Percentiles rank a stretch among this genome's conserved stretches.
These are phyloP conservation scores for Neocallimastix lanati DNA, from an alignment of 192 early-diverging fungal genomes.

Conservation along the genomic window DNA sequence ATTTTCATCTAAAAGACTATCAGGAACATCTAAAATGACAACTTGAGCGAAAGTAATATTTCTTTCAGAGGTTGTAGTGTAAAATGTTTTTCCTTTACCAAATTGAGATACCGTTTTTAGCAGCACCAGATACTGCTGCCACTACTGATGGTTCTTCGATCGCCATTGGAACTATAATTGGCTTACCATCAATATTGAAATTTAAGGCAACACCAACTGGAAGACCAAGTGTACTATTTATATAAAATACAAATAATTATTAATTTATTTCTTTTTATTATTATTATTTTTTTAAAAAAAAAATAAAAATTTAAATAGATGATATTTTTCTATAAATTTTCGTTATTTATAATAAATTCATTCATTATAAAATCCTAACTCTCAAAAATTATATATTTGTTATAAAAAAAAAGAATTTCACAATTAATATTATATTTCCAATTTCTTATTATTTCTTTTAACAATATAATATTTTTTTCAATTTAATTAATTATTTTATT, in stretches of 20 bases:
- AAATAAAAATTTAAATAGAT: constrained; percentile 1
- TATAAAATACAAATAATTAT: background rate
- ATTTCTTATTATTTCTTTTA: too few relatives aligned
- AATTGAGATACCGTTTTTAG: constrained; percentile 39
- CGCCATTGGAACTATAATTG: constrained; percentile 50
- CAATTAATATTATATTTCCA: too few relatives aligned
- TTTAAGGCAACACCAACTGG: constrained; percentile 56
- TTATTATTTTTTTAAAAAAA: background rate
- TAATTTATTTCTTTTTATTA: background rate
- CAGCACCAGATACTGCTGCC: constrained; percentile 58
- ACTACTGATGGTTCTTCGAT: constrained; percentile 61
- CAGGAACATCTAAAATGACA: constrained; percentile 31
- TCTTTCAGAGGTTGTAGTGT: constrained; percentile 27
- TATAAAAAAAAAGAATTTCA: too few relatives aligned
- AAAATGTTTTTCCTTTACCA: constrained; percentile 28
- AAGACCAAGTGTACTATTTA: constrained; percentile 35
- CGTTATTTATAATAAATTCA: too few relatives aligned
- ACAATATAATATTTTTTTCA: too few relatives aligned
- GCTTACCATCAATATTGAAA: constrained; percentile 42
- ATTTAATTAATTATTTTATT: too few relatives aligned
- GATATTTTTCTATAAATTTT: too few relatives aligned
- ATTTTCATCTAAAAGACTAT: constrained; percentile 14
- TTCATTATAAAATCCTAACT: too few relatives aligned
- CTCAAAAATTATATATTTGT: too few relatives aligned
- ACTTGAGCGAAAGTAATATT: constrained; percentile 59